A percentile compares a stretch with the other conserved stretches of the same genome.
Evolutionary conservation across 2,329 filamentous ascomycete genomes (phyloP).

Genomic region (Fusarium armeniacum): DNA sequence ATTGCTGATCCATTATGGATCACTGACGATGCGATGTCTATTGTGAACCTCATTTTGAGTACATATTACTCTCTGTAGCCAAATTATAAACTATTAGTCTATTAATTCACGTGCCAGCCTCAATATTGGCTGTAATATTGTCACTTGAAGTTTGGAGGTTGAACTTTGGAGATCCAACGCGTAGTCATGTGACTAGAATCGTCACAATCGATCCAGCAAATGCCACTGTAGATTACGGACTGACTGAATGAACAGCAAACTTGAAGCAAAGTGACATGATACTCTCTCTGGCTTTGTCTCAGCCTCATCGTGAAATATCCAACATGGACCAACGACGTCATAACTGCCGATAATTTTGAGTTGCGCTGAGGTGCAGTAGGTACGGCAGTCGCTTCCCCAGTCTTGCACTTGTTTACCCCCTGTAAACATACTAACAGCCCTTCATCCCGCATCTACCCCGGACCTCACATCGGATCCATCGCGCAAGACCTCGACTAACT

Average conservation of each 20-base stretch:
- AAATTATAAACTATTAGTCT: neutral
- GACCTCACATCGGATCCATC: neutral
- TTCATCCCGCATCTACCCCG: neutral
- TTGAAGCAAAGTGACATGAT: constrained; percentile 8
- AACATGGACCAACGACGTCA: constrained; percentile 26
- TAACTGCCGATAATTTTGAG: neutral
- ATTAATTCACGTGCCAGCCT: neutral
- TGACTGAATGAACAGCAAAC: neutral
- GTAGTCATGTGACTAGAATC: constrained; percentile 18
- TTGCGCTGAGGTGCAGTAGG: constrained; percentile 2
- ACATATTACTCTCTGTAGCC: neutral
- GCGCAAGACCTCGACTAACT: constrained; percentile 21
- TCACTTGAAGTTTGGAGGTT: no score
- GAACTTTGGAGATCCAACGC: neutral
- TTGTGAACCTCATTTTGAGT: neutral
- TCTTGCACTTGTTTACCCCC: constrained; percentile 16
- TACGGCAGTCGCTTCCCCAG: constrained; percentile 16
- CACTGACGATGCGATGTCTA: neutral
- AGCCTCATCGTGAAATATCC: neutral
- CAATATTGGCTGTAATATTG: no score
- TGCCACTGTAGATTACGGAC: neutral
- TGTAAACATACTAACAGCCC: neutral
- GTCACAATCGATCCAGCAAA: neutral
- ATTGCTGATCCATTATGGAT: neutral
- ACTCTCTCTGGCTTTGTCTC: neutral